Evolutionary conservation across 2,329 filamentous ascomycete genomes (phyloP).

Genomic region (Paecilomyces sp.): DNA sequence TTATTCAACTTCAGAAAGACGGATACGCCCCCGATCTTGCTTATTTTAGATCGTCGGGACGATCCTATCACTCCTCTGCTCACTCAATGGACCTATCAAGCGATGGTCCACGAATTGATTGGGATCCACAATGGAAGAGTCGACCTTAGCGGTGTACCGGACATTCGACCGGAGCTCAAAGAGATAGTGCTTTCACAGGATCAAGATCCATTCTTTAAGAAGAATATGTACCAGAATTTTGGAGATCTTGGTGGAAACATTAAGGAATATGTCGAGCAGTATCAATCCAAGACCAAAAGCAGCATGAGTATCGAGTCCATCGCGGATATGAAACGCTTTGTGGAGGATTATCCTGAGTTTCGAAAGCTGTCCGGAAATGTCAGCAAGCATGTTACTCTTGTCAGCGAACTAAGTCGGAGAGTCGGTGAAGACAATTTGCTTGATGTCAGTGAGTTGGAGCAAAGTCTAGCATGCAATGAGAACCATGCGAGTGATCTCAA

Average conservation of each 20-base stretch:
- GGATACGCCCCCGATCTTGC: constrained; percentile 86
- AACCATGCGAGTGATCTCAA: constrained; percentile 90
- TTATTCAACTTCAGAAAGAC: constrained; percentile 93
- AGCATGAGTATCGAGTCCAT: constrained; percentile 96
- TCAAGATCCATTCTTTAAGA: constrained; percentile 97
- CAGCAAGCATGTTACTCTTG: constrained; percentile 94
- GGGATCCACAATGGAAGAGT: constrained; percentile 95
- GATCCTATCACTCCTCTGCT: constrained; percentile 91
- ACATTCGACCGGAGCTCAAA: constrained; percentile 76
- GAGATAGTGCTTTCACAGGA: constrained; percentile 95
- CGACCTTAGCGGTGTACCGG: constrained; percentile 74
- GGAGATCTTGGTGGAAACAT: constrained; percentile 92
- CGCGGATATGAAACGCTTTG: constrained; percentile 97
- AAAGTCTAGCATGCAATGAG: constrained; percentile 94
- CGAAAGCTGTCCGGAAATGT: constrained; percentile 95
- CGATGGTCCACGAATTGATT: constrained; percentile 97
- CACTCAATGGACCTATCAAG: constrained; percentile 98
- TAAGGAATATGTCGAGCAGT: constrained; percentile 98
- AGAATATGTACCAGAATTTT: constrained; percentile 99
- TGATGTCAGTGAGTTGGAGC: constrained; percentile 96
- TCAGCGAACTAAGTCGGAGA: constrained; percentile 83
- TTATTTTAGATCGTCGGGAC: constrained; percentile 85
- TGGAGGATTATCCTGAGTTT: constrained; percentile 98
- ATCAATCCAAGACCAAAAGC: constrained; percentile 94
- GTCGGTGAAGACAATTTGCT: constrained; percentile 80